Conservation (phyloP, 2,329 filamentous ascomycete species). For the Ophiosphaerella narmari region DNA sequence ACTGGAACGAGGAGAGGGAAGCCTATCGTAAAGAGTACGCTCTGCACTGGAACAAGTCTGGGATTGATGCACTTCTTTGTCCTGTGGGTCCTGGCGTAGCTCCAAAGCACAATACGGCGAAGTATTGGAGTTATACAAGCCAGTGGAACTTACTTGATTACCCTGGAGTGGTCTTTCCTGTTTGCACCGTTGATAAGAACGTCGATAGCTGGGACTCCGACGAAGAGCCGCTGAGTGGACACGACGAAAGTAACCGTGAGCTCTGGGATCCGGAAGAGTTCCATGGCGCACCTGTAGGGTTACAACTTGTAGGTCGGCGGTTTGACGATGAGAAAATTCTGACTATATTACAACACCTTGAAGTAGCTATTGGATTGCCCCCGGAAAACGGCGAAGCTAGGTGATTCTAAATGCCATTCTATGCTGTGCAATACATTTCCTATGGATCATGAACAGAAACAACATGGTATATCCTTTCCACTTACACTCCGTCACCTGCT, state of each 20-base stretch:
- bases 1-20: slow-evolving; percentile 49
- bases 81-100: slow-evolving; percentile 62
- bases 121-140: slow-evolving; percentile 67
- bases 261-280: slow-evolving; percentile 56
- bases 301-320: slow-evolving; percentile 60
- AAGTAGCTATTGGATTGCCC: slow-evolving; percentile 31
- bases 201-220: slow-evolving; percentile 47
- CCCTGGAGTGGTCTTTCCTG: slow-evolving; percentile 65
- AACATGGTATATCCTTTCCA: slow-evolving; percentile 1
- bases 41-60: slow-evolving; percentile 48
- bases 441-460: neutral
- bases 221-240: slow-evolving; percentile 46
- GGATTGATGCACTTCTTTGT: slow-evolving; percentile 66
- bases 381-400: too few species aligned
- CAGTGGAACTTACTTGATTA: slow-evolving; percentile 74
- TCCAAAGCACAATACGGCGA: slow-evolving; percentile 58
- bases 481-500: slow-evolving; percentile 35
- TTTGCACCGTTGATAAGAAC: slow-evolving; percentile 46
- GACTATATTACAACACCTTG: slow-evolving; percentile 45
- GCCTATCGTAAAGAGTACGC: slow-evolving; percentile 53
- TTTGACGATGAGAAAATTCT: slow-evolving; percentile 61
- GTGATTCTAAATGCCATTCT: too few species aligned
- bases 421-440: too few species aligned
- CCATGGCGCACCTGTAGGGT: slow-evolving; percentile 54
- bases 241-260: slow-evolving; percentile 55